Percentiles rank a stretch among this genome's conserved stretches.
Conservation (phyloP, 2,329 filamentous ascomycete species). For the Lomentospora prolificans region DNA sequence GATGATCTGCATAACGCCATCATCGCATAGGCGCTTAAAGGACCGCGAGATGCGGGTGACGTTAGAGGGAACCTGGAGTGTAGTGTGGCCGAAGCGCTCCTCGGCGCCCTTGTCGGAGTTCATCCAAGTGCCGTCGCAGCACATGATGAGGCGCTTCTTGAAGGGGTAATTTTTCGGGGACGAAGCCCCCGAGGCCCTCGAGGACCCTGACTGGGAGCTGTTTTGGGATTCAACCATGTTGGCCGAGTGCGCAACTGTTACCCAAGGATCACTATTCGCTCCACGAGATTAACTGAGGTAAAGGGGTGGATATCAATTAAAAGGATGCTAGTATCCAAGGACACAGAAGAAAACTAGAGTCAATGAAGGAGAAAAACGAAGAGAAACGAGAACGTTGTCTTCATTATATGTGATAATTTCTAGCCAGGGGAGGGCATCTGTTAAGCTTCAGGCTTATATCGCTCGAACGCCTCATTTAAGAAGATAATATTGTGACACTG, state of each 20-base stretch:
- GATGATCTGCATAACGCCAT: slow-evolving; percentile 47
- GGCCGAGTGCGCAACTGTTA: neutral
- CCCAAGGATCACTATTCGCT: neutral
- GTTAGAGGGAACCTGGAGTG: slow-evolving; percentile 44
- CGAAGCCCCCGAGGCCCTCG: neutral
- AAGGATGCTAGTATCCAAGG: too few relatives aligned
- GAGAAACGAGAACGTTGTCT: neutral
- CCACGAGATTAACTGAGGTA: neutral
- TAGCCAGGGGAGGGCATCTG: neutral
- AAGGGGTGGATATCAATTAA: neutral
- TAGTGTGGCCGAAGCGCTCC: slow-evolving; percentile 28
- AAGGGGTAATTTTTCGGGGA: slow-evolving; percentile 9
- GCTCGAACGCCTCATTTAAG: too few relatives aligned
- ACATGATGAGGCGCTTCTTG: slow-evolving; percentile 38
- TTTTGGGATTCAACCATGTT: neutral
- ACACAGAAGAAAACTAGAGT: too few relatives aligned
- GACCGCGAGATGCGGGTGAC: slow-evolving; percentile 51
- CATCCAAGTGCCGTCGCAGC: slow-evolving; percentile 46
- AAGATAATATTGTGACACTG: too few relatives aligned
- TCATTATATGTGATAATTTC: neutral
- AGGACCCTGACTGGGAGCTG: neutral
- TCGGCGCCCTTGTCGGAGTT: slow-evolving; percentile 39
- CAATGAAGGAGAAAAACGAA: neutral
- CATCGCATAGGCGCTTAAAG: slow-evolving; percentile 38
- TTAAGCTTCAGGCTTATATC: neutral